Percentiles rank a stretch among this genome's conserved stretches.
These are phyloP conservation scores for Biscogniauxia marginata DNA, from an alignment of 2,329 filamentous ascomycete genomes.

Conservation along the genomic window DNA sequence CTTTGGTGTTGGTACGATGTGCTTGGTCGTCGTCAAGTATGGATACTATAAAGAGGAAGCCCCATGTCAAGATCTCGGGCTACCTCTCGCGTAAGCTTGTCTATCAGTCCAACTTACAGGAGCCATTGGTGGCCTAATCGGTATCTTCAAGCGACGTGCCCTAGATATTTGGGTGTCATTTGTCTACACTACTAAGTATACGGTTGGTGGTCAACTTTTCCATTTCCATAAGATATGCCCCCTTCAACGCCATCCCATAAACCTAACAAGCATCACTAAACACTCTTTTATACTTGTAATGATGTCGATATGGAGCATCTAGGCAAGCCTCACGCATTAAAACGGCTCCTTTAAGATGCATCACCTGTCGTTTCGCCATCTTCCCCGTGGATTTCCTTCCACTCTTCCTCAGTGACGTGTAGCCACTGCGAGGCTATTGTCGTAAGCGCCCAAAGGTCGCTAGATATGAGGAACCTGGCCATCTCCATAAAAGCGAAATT, in stretches of 20 bases:
- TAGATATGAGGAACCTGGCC: slow-evolving; percentile 42
- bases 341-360: neutral
- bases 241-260: neutral
- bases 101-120: neutral
- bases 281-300: neutral
- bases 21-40: neutral
- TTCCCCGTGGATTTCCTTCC: slow-evolving; percentile 36
- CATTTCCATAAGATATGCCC: neutral
- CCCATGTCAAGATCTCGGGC: neutral
- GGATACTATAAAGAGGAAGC: neutral
- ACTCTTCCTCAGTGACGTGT: slow-evolving; percentile 44
- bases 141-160: neutral
- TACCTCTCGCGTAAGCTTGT: neutral
- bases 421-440: slow-evolving; percentile 39
- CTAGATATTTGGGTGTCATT: neutral
- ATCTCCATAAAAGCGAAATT: slow-evolving; percentile 49
- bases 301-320: neutral
- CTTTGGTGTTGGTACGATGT: neutral
- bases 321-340: neutral
- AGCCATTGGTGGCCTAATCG: neutral
- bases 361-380: slow-evolving; percentile 6
- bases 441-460: slow-evolving; percentile 45
- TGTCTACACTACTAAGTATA: neutral
- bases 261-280: neutral
- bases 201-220: no score